A percentile compares a stretch with the other conserved stretches of the same genome.
Conservation (phyloP, 192 early-diverging fungal species). For the Mortierella alpina region DNA sequence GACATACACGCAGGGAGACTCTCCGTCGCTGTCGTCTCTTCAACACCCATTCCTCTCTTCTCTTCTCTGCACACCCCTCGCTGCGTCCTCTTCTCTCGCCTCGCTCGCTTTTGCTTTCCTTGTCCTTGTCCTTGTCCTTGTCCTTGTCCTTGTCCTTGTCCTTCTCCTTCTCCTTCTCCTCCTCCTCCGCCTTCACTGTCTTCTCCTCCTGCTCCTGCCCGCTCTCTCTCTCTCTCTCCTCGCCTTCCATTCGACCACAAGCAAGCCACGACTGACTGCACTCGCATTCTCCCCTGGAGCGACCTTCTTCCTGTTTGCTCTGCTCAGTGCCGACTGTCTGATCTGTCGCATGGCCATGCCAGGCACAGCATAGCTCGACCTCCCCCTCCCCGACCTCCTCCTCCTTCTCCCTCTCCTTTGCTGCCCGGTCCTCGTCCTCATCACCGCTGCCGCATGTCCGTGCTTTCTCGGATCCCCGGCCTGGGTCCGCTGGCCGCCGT, state of each 20-base stretch:
- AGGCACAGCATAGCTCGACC: too few relatives aligned
- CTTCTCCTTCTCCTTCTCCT: background rate
- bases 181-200: background rate
- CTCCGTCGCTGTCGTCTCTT: background rate
- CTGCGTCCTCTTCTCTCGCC: too few relatives aligned
- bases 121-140: background rate
- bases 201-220: background rate
- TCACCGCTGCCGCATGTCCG: constrained; percentile 14
- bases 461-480: constrained; percentile 46
- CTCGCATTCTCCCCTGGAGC: too few relatives aligned
- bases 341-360: too few relatives aligned
- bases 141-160: background rate
- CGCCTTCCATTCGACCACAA: background rate
- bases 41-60: too few relatives aligned
- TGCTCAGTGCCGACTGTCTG: too few relatives aligned
- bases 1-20: background rate
- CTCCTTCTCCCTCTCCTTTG: too few relatives aligned
- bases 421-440: background rate
- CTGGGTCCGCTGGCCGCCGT: constrained; percentile 26
- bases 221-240: background rate
- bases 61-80: too few relatives aligned
- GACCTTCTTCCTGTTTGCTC: too few relatives aligned
- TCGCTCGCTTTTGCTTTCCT: too few relatives aligned
- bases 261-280: too few relatives aligned
- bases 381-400: too few relatives aligned